Evolutionary conservation across 2,329 filamentous ascomycete species (phyloP).

Genomic region (Diatrype stigma): DNA sequence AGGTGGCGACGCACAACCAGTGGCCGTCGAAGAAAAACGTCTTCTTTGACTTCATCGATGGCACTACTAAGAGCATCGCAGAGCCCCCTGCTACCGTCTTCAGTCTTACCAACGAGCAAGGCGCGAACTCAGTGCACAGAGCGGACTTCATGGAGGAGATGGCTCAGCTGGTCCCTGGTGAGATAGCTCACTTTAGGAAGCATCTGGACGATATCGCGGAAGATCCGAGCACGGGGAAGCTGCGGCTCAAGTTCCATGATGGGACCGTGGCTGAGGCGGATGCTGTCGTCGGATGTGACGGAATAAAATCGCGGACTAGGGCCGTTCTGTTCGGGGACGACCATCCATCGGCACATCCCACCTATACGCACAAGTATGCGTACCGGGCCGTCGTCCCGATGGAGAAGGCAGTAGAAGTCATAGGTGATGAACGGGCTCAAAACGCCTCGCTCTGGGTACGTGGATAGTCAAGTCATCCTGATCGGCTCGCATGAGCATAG

Average conservation of each 20-base stretch:
- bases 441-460: no score
- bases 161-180: not conserved
- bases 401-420: slow-evolving; percentile 38
- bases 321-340: slow-evolving; percentile 41
- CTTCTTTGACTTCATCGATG: slow-evolving; percentile 26
- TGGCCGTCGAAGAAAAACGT: no score
- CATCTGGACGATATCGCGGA: no score
- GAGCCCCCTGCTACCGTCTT: no score
- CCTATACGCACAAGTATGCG: slow-evolving; percentile 51
- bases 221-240: not conserved
- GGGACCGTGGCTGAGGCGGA: slow-evolving; percentile 17
- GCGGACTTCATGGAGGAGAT: slow-evolving; percentile 24
- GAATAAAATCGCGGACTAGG: slow-evolving; percentile 52
- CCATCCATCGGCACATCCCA: slow-evolving; percentile 35
- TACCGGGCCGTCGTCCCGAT: slow-evolving; percentile 58
- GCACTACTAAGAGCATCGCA: no score
- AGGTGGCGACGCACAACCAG: no score
- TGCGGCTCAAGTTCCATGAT: slow-evolving; percentile 23
- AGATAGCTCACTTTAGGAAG: no score
- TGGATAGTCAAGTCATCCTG: no score
- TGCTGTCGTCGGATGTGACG: slow-evolving; percentile 54
- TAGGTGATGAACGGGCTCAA: slow-evolving; percentile 43
- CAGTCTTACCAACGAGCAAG: slow-evolving; percentile 15
- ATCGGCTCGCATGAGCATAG: no score
- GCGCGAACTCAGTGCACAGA: slow-evolving; percentile 24